phyloP scores from a whole-genome alignment of 1,139 yeast genomes.

The Trichomonascaceae sp. region DNA sequence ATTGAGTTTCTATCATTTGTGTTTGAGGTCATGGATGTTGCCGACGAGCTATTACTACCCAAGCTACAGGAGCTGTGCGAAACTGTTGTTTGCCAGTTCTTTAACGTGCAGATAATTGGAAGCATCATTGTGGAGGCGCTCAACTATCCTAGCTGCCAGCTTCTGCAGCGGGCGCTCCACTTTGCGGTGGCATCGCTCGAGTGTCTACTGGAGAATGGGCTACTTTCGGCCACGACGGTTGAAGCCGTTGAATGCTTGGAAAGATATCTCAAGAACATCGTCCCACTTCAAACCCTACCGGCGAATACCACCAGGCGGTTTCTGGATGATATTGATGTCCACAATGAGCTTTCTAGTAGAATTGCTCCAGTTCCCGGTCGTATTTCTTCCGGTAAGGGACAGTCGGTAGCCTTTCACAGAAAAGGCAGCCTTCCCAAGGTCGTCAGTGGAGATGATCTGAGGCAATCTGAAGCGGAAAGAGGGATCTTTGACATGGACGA shows the following conservation, averaged over 20 bases:
- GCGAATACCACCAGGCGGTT: slow-evolving; percentile 5
- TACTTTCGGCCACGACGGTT: slow-evolving; percentile 5
- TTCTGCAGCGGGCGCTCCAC: slow-evolving; percentile 53
- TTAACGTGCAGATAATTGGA: slow-evolving; percentile 49
- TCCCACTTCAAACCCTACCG: slow-evolving; percentile 2
- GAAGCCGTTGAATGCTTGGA: slow-evolving; percentile 24
- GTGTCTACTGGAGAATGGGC: slow-evolving; percentile 41
- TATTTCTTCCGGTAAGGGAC: slow-evolving; percentile 3
- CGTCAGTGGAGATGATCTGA: not conserved
- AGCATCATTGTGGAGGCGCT: slow-evolving; percentile 43
- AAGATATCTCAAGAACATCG: slow-evolving; percentile 14
- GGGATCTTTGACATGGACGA: too few species aligned
- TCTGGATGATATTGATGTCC: slow-evolving; percentile 9
- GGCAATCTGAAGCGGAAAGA: too few species aligned
- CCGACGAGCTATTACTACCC: slow-evolving; percentile 53
- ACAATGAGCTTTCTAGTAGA: slow-evolving; percentile 10
- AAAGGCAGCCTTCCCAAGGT: not conserved
- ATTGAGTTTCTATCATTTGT: slow-evolving; percentile 40
- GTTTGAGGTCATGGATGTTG: slow-evolving; percentile 45
- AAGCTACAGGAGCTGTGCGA: slow-evolving; percentile 53
- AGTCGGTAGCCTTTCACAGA: slow-evolving; percentile 6
- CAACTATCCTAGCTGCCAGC: slow-evolving; percentile 36
- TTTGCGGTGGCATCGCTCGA: slow-evolving; percentile 58
- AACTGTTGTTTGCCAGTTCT: slow-evolving; percentile 42
- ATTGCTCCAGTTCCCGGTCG: slow-evolving; percentile 12